These are phyloP conservation scores for Colletotrichum lentis DNA, from an alignment of 2,329 filamentous ascomycete genomes.

Conservation along the genomic window DNA sequence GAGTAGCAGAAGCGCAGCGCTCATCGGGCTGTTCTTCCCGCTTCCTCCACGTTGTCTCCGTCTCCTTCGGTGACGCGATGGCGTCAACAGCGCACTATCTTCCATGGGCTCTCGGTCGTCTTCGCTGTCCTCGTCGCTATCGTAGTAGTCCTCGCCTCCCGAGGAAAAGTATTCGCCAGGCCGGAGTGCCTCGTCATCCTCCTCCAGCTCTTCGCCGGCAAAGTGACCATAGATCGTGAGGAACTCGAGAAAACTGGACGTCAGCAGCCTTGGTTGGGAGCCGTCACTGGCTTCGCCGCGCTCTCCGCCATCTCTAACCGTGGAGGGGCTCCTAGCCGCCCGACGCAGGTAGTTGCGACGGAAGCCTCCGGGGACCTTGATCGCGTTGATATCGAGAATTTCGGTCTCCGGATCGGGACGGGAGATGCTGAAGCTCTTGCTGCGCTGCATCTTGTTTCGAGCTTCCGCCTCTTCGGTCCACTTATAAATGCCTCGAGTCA, in stretches of 20 bases:
- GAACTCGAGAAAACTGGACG: constrained; percentile 95
- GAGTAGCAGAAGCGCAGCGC: constrained; percentile 83
- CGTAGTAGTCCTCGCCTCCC: constrained; percentile 67
- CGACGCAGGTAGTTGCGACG: constrained; percentile 87
- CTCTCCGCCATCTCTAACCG: constrained; percentile 52
- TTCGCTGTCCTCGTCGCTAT: constrained; percentile 57
- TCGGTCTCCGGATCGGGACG: constrained; percentile 82
- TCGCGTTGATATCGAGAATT: constrained; percentile 83
- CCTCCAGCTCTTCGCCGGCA: constrained; percentile 93
- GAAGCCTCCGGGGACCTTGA: constrained; percentile 94
- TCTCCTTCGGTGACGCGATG: constrained; percentile 76
- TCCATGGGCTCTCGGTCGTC: constrained; percentile 84
- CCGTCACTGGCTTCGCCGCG: constrained; percentile 47
- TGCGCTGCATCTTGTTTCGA: constrained; percentile 74
- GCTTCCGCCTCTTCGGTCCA: constrained; percentile 91
- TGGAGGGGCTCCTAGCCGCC: constrained; percentile 69
- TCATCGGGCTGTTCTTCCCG: constrained; percentile 80
- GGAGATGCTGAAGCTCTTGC: constrained; percentile 84
- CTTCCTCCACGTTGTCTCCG: constrained; percentile 77
- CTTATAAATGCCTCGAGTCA: constrained; percentile 93
- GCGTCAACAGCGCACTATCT: constrained; percentile 81
- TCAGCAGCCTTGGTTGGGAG: constrained; percentile 72
- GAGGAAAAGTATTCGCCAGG: constrained; percentile 94
- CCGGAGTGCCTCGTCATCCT: constrained; percentile 88
- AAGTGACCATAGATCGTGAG: constrained; percentile 96